These are phyloP conservation scores for Colletotrichum eremochloae DNA, from an alignment of 2,329 filamentous ascomycete species.

Conservation along the genomic window DNA sequence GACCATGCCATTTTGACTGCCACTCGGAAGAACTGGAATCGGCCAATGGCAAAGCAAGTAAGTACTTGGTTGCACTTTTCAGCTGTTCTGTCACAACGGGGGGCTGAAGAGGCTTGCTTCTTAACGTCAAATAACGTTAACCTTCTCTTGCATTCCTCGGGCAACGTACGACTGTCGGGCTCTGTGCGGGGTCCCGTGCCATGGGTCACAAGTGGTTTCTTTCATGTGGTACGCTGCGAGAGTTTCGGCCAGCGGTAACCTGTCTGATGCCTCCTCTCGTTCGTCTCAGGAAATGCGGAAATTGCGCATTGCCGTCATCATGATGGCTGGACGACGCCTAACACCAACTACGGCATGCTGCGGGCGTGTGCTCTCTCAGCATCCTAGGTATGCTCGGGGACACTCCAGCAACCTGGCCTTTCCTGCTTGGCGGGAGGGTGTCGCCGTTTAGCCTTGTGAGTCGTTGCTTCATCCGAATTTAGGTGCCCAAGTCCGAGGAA, in stretches of 20 bases:
- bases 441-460: neutral
- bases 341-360: neutral
- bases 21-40: neutral
- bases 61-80: neutral
- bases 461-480: slow-evolving; percentile 11
- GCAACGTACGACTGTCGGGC: slow-evolving; percentile 8
- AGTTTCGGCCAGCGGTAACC: slow-evolving; percentile 27
- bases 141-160: neutral
- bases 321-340: slow-evolving; percentile 11
- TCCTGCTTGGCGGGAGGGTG: slow-evolving; percentile 18
- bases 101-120: neutral
- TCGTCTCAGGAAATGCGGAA: slow-evolving; percentile 36
- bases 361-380: neutral
- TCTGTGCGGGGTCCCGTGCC: slow-evolving; percentile 31
- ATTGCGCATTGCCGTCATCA: slow-evolving; percentile 35
- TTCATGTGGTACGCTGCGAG: slow-evolving; percentile 24
- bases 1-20: slow-evolving; percentile 20
- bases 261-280: slow-evolving; percentile 15
- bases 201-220: slow-evolving; percentile 28
- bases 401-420: slow-evolving; percentile 9
- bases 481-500: slow-evolving; percentile 12
- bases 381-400: slow-evolving; percentile 18
- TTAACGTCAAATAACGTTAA: neutral
- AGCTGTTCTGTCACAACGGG: slow-evolving; percentile 9
- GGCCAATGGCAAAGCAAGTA: neutral